Evolutionary conservation across 495 filamentous ascomycete genomes (phyloP), one percentile per base, ranked within the genome.

Genomic region (Tetracladium setigerum): DNA sequence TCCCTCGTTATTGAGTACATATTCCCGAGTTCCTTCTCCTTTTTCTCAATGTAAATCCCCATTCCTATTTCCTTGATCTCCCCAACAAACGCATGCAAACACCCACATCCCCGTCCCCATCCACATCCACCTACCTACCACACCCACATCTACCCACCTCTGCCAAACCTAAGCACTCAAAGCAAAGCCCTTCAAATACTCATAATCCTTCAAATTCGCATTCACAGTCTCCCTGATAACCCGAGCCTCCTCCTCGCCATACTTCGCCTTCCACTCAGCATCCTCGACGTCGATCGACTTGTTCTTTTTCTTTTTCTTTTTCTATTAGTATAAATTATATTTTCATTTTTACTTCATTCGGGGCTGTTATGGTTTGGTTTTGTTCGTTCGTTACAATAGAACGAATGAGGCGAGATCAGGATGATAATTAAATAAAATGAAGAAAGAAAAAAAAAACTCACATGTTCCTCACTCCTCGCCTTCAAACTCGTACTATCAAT

Each of bases 151-250:
- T 27, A 3, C 7, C 22, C 7, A 3, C 22, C 7, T 27, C 22
- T 27, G 22, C 3, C 3, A 27, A 27, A 27, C 16, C 45, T 30
- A 55, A 41, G 44, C 41, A 44, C 81, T 81, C 57, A 95, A 69
- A 45, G 85, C 86, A 66, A 94, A 97, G 54, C 78, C 73, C 79
- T 91, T 95, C 66, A 97, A 66, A 62, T 94, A 94, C 65, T 94
- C 79, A 56, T 96, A 97, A 62, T 95, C 81, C n/a, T 66, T 66
- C 52, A 91, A 73, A 63, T 90, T 94, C 38, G 72, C 81, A 55
- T 89, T 73, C 38, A 95, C 88, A 12, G 80, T 82, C 53, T 83
- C 67, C 43, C 81, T 72, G 56, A 97, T 95, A 33, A 85, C 61
- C 52, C 78, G 81, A 22, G 86, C 83, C 4, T 69, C 86, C 55